phyloP scores from a whole-genome alignment of 202 grass and related monocot species.

The Dendrocalamus latiflorus region DNA sequence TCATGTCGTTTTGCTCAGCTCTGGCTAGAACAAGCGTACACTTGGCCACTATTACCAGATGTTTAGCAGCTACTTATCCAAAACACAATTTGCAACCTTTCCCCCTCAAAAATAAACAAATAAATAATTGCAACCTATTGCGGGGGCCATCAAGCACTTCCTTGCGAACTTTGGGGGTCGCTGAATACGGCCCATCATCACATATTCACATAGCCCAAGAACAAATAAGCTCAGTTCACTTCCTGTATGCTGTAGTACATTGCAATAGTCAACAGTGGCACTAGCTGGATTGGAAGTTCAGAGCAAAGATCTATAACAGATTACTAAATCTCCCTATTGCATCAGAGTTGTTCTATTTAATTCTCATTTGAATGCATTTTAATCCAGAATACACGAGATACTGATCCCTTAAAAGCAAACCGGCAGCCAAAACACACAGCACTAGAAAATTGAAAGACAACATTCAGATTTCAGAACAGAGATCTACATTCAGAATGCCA shows the following conservation, averaged over 20 bases:
- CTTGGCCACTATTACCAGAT: background rate
- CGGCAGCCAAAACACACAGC: background rate
- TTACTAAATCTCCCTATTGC: background rate
- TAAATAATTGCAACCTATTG: background rate
- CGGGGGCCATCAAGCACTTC: background rate
- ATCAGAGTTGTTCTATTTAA: background rate
- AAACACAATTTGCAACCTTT: background rate
- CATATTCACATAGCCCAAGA: too few species aligned
- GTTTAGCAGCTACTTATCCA: background rate
- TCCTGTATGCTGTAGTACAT: background rate
- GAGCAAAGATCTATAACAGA: background rate
- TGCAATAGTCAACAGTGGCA: background rate
- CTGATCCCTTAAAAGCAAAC: background rate
- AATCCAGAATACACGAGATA: background rate
- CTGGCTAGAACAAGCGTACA: background rate
- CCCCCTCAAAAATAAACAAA: too few species aligned
- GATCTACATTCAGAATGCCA: background rate
- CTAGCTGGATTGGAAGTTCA: background rate
- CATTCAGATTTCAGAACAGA: too few species aligned
- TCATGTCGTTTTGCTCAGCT: background rate
- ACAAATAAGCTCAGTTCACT: background rate
- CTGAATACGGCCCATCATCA: too few species aligned
- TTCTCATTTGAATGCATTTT: background rate
- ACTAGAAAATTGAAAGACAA: too few species aligned
- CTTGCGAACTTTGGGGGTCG: background rate